phyloP scores from a whole-genome alignment of 179 eudicot genomes.

The Drosera spatulata region DNA sequence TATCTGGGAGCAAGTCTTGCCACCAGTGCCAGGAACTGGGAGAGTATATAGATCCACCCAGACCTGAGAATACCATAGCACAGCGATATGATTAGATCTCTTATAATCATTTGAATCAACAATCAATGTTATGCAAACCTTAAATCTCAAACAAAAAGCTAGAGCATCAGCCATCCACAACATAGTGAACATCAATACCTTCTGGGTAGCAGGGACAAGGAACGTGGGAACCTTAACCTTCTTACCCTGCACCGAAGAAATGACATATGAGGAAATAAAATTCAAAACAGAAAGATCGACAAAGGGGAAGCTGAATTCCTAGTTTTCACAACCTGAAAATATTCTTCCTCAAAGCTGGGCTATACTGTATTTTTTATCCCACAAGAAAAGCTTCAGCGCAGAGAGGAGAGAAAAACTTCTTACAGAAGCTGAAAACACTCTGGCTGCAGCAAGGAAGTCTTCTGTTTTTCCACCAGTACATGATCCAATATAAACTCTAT shows the following conservation, averaged over 20 bases:
- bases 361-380: not conserved
- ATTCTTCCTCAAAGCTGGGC: too few relatives aligned
- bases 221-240: conserved; percentile 96
- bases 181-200: conserved; percentile 33
- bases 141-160: too few relatives aligned
- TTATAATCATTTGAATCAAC: too few relatives aligned
- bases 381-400: not conserved
- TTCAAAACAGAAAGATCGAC: not conserved
- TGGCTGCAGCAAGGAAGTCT: conserved; percentile 95
- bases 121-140: too few relatives aligned
- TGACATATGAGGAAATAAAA: not conserved
- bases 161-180: too few relatives aligned
- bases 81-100: not conserved
- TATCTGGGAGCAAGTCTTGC: conserved; percentile 96
- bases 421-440: conserved; percentile 80
- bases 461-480: conserved; percentile 99
- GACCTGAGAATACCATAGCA: conserved; percentile 33
- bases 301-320: too few relatives aligned
- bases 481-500: conserved; percentile 96
- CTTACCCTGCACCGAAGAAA: conserved; percentile 51
- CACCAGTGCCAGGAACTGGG: conserved; percentile 97
- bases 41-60: conserved; percentile 92
- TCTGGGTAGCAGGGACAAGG: conserved; percentile 96
- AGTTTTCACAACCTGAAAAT: too few relatives aligned
- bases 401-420: conserved; percentile 12